Conservation (phyloP, 371 early-diverging fungal species). For the Umbelopsis sp. region DNA sequence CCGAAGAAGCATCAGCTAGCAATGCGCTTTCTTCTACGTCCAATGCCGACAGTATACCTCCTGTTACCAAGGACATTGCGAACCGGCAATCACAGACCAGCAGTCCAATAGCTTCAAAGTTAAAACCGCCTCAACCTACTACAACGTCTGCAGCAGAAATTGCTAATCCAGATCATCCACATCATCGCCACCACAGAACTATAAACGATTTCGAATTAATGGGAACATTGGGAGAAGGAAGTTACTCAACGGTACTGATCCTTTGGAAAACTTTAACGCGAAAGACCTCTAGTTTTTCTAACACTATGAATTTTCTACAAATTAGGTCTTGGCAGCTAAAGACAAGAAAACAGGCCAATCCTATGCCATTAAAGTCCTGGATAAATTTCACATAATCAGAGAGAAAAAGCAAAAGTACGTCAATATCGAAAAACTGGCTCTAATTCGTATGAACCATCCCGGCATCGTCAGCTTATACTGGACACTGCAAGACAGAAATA, state of each 20-base stretch:
- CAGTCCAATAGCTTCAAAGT: background rate
- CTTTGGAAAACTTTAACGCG: conserved; percentile 23
- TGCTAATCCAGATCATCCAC: conserved; percentile 20
- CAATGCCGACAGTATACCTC: too few relatives aligned
- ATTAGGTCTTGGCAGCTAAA: conserved; percentile 70
- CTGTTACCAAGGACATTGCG: background rate
- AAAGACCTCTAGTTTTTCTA: background rate
- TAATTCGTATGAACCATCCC: conserved; percentile 86
- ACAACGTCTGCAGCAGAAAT: conserved; percentile 21
- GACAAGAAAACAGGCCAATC: conserved; percentile 67
- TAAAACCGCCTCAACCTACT: background rate
- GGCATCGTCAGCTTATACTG: conserved; percentile 90
- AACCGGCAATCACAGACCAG: background rate
- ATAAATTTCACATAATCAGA: conserved; percentile 91
- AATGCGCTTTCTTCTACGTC: background rate
- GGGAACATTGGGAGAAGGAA: conserved; percentile 88
- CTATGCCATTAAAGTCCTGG: conserved; percentile 93
- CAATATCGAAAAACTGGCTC: conserved; percentile 88
- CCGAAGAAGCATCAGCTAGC: background rate
- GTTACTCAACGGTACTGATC: conserved; percentile 88
- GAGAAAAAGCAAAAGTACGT: conserved; percentile 96
- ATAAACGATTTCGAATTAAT: conserved; percentile 84
- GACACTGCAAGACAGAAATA: conserved; percentile 91
- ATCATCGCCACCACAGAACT: conserved; percentile 20
- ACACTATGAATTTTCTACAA: background rate